Evolutionary conservation across 2,329 filamentous ascomycete genomes (phyloP), one percentile per base, ranked within the genome.

Genomic region (Ophiostoma fasciatum): DNA sequence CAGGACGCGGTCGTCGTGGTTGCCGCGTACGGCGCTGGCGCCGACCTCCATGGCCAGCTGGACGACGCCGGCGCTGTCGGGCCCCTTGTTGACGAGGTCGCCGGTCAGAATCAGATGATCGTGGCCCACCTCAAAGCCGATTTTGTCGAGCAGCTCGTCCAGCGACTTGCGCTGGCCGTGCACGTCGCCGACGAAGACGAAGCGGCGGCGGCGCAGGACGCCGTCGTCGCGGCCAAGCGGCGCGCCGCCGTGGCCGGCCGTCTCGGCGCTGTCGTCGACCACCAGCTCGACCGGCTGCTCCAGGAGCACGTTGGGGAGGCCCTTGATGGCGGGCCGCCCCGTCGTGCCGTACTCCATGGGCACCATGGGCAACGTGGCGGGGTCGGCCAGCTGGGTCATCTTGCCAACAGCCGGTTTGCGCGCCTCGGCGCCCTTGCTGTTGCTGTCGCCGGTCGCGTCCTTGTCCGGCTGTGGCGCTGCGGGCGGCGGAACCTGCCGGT

Each of bases 1-100:
- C n/a, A 96, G 66, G 15, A 94, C 66, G 17, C 76, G 70, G 53
- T 96, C 87, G 53, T 98, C 90, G 58, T 94, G 82, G 57, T 94
- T 94, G 14, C 90, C 90, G 34, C 88, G 77, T 8, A 96, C 84
- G 43, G 75, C 82, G 21, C 78, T 82, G 17, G 88, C 87, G 34
- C 72, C 71, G 26, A 88, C 59, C 12, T 69, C 58, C 53, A 84
- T 80, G 26, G 83, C 78, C 28, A 85, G 64, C 39, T 79, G 71
- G 32, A 96, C 66, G 1, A 94, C 82, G 26, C 78, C 83, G 1
- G 66, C 50, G 22, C 82, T 88, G 56, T 94, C 77, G 10, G 87
- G 84, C 0, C 88, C 87, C 58, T 94, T 94, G 51, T 77, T 77
- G 47, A 96, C 68, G 52, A 88, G 67, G 55, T 93, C 82, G 32